Evolutionary conservation across 805 yeast genomes (phyloP).

Genomic region (Metschnikowia corniflorae): DNA sequence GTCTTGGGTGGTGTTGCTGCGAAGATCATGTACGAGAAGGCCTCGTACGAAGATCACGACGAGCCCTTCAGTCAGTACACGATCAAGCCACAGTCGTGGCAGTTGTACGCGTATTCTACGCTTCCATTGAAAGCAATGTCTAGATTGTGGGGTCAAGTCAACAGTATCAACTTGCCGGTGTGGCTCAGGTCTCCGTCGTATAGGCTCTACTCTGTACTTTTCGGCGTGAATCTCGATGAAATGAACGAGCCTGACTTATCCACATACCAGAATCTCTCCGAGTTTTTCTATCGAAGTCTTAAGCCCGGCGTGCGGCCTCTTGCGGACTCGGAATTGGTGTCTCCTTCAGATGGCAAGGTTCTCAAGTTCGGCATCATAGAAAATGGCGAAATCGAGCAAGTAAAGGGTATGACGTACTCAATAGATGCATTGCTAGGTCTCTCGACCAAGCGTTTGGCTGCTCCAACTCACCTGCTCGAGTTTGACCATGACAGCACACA

Average conservation of each 20-base stretch:
- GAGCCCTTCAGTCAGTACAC: conserved; percentile 34
- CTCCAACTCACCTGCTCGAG: conserved; percentile 49
- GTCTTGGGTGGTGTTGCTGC: conserved; percentile 55
- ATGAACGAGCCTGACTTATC: conserved; percentile 78
- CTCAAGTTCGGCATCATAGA: conserved; percentile 78
- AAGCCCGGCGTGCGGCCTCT: conserved; percentile 78
- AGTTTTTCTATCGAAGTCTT: conserved; percentile 84
- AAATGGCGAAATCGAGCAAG: conserved; percentile 91
- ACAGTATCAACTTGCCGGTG: conserved; percentile 75
- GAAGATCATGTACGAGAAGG: conserved; percentile 36
- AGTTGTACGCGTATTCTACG: conserved; percentile 81
- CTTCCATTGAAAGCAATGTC: conserved; percentile 89
- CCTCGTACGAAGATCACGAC: conserved; percentile 27
- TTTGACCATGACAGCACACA: conserved; percentile 42
- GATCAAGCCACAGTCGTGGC: conserved; percentile 78
- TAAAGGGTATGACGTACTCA: conserved; percentile 92
- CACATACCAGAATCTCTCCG: conserved; percentile 76
- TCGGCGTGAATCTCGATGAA: conserved; percentile 88
- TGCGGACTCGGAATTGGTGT: conserved; percentile 59
- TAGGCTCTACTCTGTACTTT: conserved; percentile 68
- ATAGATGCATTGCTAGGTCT: conserved; percentile 84
- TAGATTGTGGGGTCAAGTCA: conserved; percentile 91
- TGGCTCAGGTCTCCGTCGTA: conserved; percentile 86
- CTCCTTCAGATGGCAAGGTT: conserved; percentile 93
- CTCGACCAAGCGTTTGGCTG: conserved; percentile 45